These are phyloP conservation scores for Acephala macrosclerotiorum DNA, from an alignment of 2,329 filamentous ascomycete species.

Conservation along the genomic window DNA sequence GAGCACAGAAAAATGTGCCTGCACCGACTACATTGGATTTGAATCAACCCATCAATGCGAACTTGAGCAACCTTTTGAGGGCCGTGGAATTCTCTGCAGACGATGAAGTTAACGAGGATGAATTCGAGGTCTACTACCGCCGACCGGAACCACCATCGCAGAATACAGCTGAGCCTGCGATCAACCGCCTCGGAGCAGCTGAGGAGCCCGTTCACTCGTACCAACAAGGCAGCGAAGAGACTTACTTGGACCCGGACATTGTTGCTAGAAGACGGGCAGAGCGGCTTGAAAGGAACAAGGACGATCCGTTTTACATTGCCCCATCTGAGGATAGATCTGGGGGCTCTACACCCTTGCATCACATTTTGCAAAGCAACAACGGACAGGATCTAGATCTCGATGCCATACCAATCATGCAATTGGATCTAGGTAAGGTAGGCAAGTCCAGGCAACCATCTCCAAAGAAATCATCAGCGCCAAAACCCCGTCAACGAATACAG, in stretches of 20 bases:
- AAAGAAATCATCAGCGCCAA: conserved; percentile 47
- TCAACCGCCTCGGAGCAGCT: conserved; percentile 54
- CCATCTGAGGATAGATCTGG: conserved; percentile 60
- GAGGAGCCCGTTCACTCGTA: conserved; percentile 62
- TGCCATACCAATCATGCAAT: conserved; percentile 92
- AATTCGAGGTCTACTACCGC: conserved; percentile 73
- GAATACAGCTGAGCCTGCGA: conserved; percentile 63
- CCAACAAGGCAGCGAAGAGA: conserved; percentile 66
- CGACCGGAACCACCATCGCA: conserved; percentile 54
- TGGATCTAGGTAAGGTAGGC: conserved; percentile 70
- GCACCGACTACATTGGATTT: conserved; percentile 78
- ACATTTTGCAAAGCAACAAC: conserved; percentile 75
- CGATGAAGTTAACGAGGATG: conserved; percentile 63
- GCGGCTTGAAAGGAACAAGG: conserved; percentile 80
- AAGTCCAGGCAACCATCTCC: conserved; percentile 39
- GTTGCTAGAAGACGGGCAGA: conserved; percentile 78
- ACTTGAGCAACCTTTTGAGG: conserved; percentile 71
- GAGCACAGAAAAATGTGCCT: conserved; percentile 87
- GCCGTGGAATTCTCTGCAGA: conserved; percentile 59
- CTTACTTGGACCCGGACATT: conserved; percentile 76
- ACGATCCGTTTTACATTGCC: conserved; percentile 95
- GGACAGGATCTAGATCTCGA: conserved; percentile 87
- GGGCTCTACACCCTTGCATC: conserved; percentile 79
- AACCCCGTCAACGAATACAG: conserved; percentile 66
- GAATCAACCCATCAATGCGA: conserved; percentile 81